phyloP scores from a whole-genome alignment of 257 asterid genomes.

The Voacanga thouarsii region DNA sequence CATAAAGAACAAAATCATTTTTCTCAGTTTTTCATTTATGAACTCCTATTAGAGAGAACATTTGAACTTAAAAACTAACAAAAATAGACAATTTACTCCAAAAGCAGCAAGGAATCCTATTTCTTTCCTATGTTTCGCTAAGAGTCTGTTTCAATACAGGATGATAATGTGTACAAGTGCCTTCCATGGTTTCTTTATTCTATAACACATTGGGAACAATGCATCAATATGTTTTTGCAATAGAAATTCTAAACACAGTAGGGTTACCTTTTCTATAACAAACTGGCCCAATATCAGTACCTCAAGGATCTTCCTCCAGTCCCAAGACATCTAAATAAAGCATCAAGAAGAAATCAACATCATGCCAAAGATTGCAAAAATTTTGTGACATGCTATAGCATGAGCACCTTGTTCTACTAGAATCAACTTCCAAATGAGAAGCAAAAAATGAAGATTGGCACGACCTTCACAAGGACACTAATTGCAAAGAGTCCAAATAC shows the following conservation, averaged over 20 bases:
- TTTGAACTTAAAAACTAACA: neutral
- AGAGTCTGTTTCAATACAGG: neutral
- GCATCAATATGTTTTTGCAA: neutral
- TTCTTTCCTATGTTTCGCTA: neutral
- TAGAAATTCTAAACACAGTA: neutral
- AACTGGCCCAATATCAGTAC: constrained; percentile 91
- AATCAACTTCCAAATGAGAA: constrained; percentile 14
- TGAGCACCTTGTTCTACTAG: neutral
- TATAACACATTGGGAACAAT: neutral
- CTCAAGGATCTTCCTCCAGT: constrained; percentile 98
- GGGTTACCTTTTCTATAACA: constrained; percentile 85
- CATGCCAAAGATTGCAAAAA: neutral
- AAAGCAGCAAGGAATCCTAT: neutral
- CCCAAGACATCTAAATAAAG: constrained; percentile 82
- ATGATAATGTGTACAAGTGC: neutral
- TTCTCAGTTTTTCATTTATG: neutral
- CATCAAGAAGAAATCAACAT: constrained; percentile 13
- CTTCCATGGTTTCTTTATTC: neutral
- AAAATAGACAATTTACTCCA: neutral
- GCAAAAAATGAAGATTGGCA: neutral
- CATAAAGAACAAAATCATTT: neutral
- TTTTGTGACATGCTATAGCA: neutral
- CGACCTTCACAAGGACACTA: constrained; percentile 89
- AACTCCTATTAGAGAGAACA: neutral
- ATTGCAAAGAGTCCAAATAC: constrained; percentile 95